Evolutionary conservation across 2,329 filamentous ascomycete genomes (phyloP).

Genomic region (Xylariaceae sp.): DNA sequence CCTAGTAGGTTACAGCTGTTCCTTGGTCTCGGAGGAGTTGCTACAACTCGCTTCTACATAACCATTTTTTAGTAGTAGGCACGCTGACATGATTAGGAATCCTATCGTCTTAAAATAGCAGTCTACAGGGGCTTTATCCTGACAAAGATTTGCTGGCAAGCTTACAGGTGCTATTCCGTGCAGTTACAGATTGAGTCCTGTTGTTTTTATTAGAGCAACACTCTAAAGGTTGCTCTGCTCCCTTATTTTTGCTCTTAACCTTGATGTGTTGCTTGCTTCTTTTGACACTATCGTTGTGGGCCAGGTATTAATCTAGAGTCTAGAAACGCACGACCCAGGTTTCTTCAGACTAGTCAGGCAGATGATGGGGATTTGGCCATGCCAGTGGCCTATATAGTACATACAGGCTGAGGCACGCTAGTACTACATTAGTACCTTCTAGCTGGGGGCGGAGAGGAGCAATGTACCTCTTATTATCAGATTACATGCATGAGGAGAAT

Average conservation of each 20-base stretch:
- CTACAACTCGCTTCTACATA: neutral
- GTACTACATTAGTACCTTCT: constrained; percentile 1
- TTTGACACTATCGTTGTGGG: neutral
- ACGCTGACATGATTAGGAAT: constrained; percentile 10
- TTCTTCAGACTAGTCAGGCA: constrained; percentile 15
- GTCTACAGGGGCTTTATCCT: constrained; percentile 9
- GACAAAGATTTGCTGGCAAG: constrained; percentile 9
- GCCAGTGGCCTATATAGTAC: no score
- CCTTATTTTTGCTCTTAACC: neutral
- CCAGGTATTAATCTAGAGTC: neutral
- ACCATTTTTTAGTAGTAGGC: neutral
- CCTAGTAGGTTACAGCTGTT: neutral
- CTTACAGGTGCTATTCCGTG: constrained; percentile 12
- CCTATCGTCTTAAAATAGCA: constrained; percentile 9
- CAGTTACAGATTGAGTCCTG: neutral
- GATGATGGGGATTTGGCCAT: no score
- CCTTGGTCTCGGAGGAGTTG: neutral
- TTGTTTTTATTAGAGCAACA: constrained; percentile 1
- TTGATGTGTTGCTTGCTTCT: constrained; percentile 1
- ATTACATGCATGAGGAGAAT: neutral
- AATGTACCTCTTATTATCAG: neutral
- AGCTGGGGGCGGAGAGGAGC: neutral
- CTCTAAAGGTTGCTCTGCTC: neutral
- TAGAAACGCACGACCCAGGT: constrained; percentile 15
- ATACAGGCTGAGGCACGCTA: no score